These are phyloP conservation scores for Sherardia arvensis DNA, from an alignment of 257 asterid genomes.

Conservation along the genomic window DNA sequence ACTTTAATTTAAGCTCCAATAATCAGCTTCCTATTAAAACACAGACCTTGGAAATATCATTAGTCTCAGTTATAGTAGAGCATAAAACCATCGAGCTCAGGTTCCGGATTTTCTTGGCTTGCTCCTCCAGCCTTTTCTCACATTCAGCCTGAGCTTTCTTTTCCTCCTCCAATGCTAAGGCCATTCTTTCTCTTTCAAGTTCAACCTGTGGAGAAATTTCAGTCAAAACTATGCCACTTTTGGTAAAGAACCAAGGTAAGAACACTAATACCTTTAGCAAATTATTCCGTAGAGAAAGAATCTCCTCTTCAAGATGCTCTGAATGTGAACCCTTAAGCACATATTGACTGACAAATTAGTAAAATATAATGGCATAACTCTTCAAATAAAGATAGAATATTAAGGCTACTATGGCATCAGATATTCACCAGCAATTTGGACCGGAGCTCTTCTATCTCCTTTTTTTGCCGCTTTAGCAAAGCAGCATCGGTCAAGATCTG, in stretches of 20 bases:
- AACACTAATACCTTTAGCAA: conserved; percentile 58
- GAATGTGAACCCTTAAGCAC: conserved; percentile 66
- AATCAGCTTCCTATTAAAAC: not conserved
- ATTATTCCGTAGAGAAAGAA: conserved; percentile 78
- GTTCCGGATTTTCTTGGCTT: conserved; percentile 82
- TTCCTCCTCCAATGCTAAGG: conserved; percentile 90
- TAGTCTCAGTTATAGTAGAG: conserved; percentile 55
- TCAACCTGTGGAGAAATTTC: conserved; percentile 48
- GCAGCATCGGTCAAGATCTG: conserved; percentile 98
- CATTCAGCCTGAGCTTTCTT: conserved; percentile 93
- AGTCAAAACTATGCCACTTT: conserved; percentile 3
- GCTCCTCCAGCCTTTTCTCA: conserved; percentile 80
- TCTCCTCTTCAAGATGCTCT: conserved; percentile 79
- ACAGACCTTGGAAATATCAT: conserved; percentile 39
- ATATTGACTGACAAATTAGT: conserved; percentile 22
- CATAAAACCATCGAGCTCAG: conserved; percentile 89
- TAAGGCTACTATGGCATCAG: not conserved
- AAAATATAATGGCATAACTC: conserved; percentile 10
- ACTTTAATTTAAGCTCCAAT: not conserved
- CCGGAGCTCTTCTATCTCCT: conserved; percentile 91
- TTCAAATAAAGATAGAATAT: conserved; percentile 11
- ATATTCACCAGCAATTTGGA: conserved; percentile 68
- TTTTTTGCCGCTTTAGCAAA: conserved; percentile 91
- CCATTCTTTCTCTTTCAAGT: conserved; percentile 92
- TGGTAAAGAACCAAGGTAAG: conserved; percentile 12